phyloP scores from a whole-genome alignment of 257 asterid genomes.

The Paulownia fortunei region DNA sequence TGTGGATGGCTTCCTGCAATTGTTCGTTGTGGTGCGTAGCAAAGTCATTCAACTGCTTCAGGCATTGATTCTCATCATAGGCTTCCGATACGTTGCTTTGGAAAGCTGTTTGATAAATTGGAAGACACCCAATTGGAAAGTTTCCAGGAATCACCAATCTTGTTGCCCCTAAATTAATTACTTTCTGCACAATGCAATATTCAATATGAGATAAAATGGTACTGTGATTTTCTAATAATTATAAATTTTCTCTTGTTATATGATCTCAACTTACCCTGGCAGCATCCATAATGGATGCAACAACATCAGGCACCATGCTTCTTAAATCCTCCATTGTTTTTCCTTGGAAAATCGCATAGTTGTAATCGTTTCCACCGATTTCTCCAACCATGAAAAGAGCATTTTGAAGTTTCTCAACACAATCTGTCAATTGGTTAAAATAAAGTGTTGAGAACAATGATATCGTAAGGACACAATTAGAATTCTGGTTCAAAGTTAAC shows the following conservation, averaged over 20 bases:
- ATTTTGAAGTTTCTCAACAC: conserved; percentile 14
- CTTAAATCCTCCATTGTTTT: conserved; percentile 28
- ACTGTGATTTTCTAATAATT: too few relatives aligned
- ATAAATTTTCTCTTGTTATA: too few relatives aligned
- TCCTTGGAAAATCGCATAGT: conserved; percentile 34
- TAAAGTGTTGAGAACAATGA: not conserved
- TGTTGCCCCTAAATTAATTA: conserved; percentile 1
- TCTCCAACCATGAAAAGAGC: conserved; percentile 42
- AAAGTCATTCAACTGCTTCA: conserved; percentile 18
- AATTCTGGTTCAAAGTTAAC: too few relatives aligned
- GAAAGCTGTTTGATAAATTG: conserved; percentile 21
- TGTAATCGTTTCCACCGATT: conserved; percentile 37
- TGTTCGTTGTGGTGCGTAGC: conserved; percentile 20
- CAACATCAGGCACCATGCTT: conserved; percentile 38
- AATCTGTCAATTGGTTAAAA: conserved; percentile 6
- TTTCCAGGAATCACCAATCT: conserved; percentile 25
- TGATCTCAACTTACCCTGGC: conserved; percentile 37
- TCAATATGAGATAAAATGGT: too few relatives aligned
- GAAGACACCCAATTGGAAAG: conserved; percentile 32
- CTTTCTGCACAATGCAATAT: too few relatives aligned
- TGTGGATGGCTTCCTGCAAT: conserved; percentile 13
- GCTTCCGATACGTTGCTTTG: not conserved
- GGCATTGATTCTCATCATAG: conserved; percentile 23
- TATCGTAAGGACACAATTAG: too few relatives aligned
- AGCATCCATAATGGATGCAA: conserved; percentile 18